Evolutionary conservation across 805 yeast species (phyloP).

Genomic region (Starmerella powellii): DNA sequence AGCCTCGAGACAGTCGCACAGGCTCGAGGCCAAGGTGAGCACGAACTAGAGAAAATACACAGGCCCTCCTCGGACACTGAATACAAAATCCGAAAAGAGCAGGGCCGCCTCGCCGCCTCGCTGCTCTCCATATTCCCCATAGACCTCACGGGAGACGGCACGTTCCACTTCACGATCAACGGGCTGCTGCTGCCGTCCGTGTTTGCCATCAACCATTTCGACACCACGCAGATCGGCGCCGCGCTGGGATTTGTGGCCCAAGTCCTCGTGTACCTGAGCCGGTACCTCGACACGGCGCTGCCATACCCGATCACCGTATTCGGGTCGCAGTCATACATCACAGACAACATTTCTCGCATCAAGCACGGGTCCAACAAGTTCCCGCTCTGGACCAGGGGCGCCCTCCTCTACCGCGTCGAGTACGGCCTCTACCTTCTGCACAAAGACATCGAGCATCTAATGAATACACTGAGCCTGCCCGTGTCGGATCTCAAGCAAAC

Average conservation of each 20-base stretch:
- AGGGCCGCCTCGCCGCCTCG: conserved; percentile 25
- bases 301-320: conserved; percentile 39
- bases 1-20: too few species aligned
- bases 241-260: conserved; percentile 40
- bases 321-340: conserved; percentile 39
- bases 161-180: conserved; percentile 29
- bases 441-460: conserved; percentile 38
- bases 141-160: conserved; percentile 20
- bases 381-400: conserved; percentile 42
- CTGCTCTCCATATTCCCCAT: conserved; percentile 28
- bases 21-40: too few species aligned
- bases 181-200: conserved; percentile 28
- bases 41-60: too few species aligned
- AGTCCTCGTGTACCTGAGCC: conserved; percentile 33
- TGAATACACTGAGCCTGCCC: conserved; percentile 26
- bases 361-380: conserved; percentile 32
- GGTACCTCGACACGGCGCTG: conserved; percentile 35
- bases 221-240: conserved; percentile 36
- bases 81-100: conserved; percentile 11
- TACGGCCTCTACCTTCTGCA: conserved; percentile 38
- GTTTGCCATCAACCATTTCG: conserved; percentile 23
- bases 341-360: conserved; percentile 37
- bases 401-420: conserved; percentile 36
- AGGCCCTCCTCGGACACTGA: too few species aligned
- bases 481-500: conserved; percentile 30